Conservation (phyloP, 768 basidiomycete genomes). For the Trametes villosa region DNA sequence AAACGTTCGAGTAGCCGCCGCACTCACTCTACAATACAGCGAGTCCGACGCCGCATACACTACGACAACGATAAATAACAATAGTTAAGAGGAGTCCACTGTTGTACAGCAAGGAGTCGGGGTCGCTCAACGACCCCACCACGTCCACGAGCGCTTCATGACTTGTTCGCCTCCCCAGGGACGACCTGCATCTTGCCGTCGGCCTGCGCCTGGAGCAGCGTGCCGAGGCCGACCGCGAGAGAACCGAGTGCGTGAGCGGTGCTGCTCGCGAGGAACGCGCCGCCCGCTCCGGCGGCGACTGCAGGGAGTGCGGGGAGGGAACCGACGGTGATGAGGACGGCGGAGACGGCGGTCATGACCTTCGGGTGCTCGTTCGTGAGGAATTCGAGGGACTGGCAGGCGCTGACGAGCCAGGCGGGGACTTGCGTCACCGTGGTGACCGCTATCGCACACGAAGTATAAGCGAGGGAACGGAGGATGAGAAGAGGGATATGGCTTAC, state of each 20-base stretch:
- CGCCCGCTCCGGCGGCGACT: constrained; percentile 69
- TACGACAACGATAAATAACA: constrained; percentile 2
- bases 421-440: constrained; percentile 58
- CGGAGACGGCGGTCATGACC: constrained; percentile 72
- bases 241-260: constrained; percentile 81
- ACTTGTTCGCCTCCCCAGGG: constrained; percentile 9
- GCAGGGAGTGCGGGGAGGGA: constrained; percentile 74
- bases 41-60: not conserved
- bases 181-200: constrained; percentile 26
- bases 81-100: not conserved
- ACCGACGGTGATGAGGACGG: constrained; percentile 79
- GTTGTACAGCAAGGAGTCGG: not conserved
- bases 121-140: constrained; percentile 11
- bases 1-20: too few species aligned
- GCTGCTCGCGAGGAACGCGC: constrained; percentile 70
- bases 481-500: constrained; percentile 10
- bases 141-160: not conserved
- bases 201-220: constrained; percentile 48
- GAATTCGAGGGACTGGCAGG: constrained; percentile 74
- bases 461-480: not conserved
- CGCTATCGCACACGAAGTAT: constrained; percentile 26
- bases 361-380: constrained; percentile 78
- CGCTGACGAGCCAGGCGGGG: constrained; percentile 78
- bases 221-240: constrained; percentile 75
- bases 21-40: not conserved